A percentile compares a stretch with the other conserved stretches of the same genome.
Conservation (phyloP, 192 early-diverging fungal species). For the Coemansia sp. region DNA sequence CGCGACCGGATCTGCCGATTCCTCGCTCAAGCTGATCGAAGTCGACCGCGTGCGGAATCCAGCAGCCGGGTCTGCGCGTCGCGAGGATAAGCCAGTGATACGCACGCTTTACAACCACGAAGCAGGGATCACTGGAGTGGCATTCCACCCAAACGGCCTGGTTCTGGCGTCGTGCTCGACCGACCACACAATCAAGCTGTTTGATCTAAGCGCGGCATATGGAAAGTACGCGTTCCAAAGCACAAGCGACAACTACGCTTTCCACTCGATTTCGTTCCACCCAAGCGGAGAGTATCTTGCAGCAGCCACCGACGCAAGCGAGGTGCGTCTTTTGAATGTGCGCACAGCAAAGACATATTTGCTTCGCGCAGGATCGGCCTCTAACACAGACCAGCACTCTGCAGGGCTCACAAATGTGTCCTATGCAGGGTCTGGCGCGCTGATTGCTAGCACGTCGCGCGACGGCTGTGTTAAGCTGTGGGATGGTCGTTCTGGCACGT, state of each 20-base stretch:
- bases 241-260: slow-evolving; percentile 77
- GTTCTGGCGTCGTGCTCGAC: slow-evolving; percentile 85
- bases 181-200: slow-evolving; percentile 86
- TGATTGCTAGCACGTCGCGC: slow-evolving; percentile 74
- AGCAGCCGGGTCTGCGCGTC: slow-evolving; percentile 62
- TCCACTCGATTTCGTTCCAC: slow-evolving; percentile 85
- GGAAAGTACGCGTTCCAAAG: slow-evolving; percentile 84
- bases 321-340: slow-evolving; percentile 83
- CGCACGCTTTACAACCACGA: slow-evolving; percentile 87
- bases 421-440: slow-evolving; percentile 67
- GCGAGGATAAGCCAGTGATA: slow-evolving; percentile 81
- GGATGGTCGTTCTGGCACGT: slow-evolving; percentile 76
- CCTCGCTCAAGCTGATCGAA: slow-evolving; percentile 89
- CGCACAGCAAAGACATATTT: slow-evolving; percentile 83
- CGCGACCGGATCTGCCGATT: slow-evolving; percentile 86
- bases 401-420: slow-evolving; percentile 62
- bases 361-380: slow-evolving; percentile 45
- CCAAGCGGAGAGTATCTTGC: slow-evolving; percentile 88
- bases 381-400: slow-evolving; percentile 36
- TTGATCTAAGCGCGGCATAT: slow-evolving; percentile 79
- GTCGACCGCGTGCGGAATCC: slow-evolving; percentile 69
- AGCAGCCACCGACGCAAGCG: slow-evolving; percentile 74
- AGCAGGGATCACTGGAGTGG: slow-evolving; percentile 76
- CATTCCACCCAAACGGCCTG: slow-evolving; percentile 90
- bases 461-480: slow-evolving; percentile 89